Conservation (phyloP, 345 rosid genomes). For the Lepidium didymum region DNA sequence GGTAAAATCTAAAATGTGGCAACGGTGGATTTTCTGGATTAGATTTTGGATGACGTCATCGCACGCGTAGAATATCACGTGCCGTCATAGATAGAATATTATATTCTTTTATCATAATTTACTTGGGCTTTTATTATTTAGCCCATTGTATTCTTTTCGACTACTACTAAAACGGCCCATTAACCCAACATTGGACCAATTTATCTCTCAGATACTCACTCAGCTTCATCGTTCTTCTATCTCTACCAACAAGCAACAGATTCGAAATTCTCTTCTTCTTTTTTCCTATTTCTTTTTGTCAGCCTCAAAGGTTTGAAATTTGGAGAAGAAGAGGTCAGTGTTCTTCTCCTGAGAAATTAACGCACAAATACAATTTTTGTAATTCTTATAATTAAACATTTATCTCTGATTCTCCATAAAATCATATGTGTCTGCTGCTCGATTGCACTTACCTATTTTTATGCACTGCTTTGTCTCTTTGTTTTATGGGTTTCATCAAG, state of each 20-base stretch:
- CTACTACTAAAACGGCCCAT: not conserved
- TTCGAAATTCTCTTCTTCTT: not conserved
- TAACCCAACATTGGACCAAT: not conserved
- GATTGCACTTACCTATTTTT: not conserved
- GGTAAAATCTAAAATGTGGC: not conserved
- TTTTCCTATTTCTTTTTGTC: not conserved
- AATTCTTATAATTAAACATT: not conserved
- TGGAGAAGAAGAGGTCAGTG: constrained; percentile 9
- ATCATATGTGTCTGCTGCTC: not conserved
- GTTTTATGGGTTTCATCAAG: not conserved
- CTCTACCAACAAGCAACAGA: not conserved
- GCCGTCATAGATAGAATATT: not conserved
- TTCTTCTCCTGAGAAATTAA: not conserved
- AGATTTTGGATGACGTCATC: constrained; percentile 28
- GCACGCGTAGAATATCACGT: constrained; percentile 19
- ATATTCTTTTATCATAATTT: not conserved
- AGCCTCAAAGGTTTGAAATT: not conserved
- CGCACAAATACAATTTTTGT: not conserved
- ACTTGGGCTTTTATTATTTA: not conserved
- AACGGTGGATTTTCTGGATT: constrained; percentile 25
- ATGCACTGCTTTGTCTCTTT: not conserved
- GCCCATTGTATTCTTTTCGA: not conserved
- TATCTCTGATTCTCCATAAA: not conserved
- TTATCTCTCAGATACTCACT: not conserved
- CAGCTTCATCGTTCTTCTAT: constrained; percentile 20